Conservation (phyloP, 2,329 filamentous ascomycete genomes). For the Aspergillus oerlinghausenensis region DNA sequence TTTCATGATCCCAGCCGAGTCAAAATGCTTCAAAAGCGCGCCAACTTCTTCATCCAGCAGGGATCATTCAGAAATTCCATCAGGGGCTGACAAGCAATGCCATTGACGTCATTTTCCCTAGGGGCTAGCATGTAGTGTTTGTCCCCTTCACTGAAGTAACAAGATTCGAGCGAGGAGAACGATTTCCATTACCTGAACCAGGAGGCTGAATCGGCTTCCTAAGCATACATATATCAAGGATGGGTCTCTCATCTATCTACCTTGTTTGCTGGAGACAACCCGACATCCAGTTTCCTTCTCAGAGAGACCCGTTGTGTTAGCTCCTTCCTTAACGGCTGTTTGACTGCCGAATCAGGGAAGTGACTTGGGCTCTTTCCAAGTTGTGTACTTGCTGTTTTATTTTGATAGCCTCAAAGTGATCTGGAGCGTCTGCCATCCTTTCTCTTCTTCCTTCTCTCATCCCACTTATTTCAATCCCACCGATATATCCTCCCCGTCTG, state of each 20-base stretch:
- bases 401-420: background rate
- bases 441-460: background rate
- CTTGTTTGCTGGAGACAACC: too few relatives aligned
- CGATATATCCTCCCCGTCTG: background rate
- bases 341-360: background rate
- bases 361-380: background rate
- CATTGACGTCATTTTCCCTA: constrained; percentile 8
- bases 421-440: background rate
- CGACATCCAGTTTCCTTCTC: too few relatives aligned
- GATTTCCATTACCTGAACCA: background rate
- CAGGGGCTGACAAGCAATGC: constrained; percentile 2
- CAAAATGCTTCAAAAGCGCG: background rate
- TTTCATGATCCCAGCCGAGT: background rate
- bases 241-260: background rate
- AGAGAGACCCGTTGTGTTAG: background rate
- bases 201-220: background rate
- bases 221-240: background rate
- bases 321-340: background rate
- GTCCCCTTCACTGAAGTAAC: background rate
- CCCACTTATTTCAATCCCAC: background rate
- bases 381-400: background rate
- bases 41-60: background rate
- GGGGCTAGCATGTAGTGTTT: constrained; percentile 5
- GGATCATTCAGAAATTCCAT: background rate
- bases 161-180: background rate